Evolutionary conservation across 2,329 filamentous ascomycete species (phyloP).

Genomic region (Setomelanomma holmii): DNA sequence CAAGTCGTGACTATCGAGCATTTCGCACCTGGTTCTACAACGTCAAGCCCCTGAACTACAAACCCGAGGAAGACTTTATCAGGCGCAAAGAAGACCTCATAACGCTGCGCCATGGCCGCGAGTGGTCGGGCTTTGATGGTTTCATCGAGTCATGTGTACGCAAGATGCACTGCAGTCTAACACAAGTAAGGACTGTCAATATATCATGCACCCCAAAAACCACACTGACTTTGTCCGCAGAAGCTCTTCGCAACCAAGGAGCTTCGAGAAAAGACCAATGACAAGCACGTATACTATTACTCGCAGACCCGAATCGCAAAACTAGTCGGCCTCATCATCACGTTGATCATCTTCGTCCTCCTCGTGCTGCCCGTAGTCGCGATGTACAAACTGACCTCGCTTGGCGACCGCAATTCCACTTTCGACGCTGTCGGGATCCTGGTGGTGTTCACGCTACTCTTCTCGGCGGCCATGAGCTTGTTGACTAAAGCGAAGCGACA

Average conservation of each 20-base stretch:
- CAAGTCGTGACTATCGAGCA: constrained; percentile 41
- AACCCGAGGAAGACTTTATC: constrained; percentile 34
- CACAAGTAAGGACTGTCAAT: constrained; percentile 27
- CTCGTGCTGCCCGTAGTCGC: constrained; percentile 46
- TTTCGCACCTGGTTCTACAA: constrained; percentile 40
- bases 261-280: constrained; percentile 36
- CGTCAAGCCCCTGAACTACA: constrained; percentile 31
- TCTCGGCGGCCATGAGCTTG: constrained; percentile 42
- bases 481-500: constrained; percentile 44
- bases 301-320: constrained; percentile 38
- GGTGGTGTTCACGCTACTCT: constrained; percentile 50
- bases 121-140: constrained; percentile 48
- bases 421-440: constrained; percentile 49
- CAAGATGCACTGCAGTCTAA: constrained; percentile 26
- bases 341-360: constrained; percentile 46
- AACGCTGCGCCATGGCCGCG: constrained; percentile 41
- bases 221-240: constrained; percentile 18
- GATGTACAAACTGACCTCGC: constrained; percentile 45
- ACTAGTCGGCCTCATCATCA: constrained; percentile 48
- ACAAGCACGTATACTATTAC: constrained; percentile 39
- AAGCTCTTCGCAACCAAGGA: constrained; percentile 41
- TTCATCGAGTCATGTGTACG: constrained; percentile 34
- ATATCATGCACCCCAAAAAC: not conserved
- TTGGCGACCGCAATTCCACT: constrained; percentile 34
- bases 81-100: constrained; percentile 46